These are phyloP conservation scores for Suhomyces faveliae DNA, from an alignment of 805 yeast species.

Conservation along the genomic window DNA sequence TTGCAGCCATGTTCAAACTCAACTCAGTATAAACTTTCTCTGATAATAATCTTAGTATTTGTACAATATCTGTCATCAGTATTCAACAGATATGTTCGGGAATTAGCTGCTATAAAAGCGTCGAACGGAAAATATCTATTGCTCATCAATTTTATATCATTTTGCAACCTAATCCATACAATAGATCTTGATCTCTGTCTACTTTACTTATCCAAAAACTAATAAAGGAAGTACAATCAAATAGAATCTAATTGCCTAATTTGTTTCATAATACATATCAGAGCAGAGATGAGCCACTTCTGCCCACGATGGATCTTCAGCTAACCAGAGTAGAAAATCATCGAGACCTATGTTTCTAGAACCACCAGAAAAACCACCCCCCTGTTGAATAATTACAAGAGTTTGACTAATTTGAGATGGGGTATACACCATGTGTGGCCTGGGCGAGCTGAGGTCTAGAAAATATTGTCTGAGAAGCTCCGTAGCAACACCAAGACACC, in stretches of 20 bases:
- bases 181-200: too few relatives aligned
- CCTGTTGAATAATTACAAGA: background rate
- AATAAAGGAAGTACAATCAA: too few relatives aligned
- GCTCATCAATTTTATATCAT: too few relatives aligned
- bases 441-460: conserved; percentile 9
- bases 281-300: conserved; percentile 13
- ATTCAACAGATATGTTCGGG: too few relatives aligned
- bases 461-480: conserved; percentile 12
- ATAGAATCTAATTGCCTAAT: background rate
- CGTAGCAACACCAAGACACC: background rate
- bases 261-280: conserved; percentile 11
- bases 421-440: background rate
- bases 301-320: conserved; percentile 1
- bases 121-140: too few relatives aligned
- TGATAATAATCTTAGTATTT: too few relatives aligned
- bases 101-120: too few relatives aligned
- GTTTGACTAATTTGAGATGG: background rate
- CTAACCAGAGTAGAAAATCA: conserved; percentile 16
- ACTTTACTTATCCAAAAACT: too few relatives aligned
- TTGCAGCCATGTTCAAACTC: too few relatives aligned
- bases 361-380: background rate
- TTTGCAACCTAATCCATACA: too few relatives aligned
- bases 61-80: too few relatives aligned
- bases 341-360: conserved; percentile 1
- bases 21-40: too few relatives aligned